Evolutionary conservation across 2,329 filamentous ascomycete genomes (phyloP).

Genomic region (Pseudopithomyces chartarum): DNA sequence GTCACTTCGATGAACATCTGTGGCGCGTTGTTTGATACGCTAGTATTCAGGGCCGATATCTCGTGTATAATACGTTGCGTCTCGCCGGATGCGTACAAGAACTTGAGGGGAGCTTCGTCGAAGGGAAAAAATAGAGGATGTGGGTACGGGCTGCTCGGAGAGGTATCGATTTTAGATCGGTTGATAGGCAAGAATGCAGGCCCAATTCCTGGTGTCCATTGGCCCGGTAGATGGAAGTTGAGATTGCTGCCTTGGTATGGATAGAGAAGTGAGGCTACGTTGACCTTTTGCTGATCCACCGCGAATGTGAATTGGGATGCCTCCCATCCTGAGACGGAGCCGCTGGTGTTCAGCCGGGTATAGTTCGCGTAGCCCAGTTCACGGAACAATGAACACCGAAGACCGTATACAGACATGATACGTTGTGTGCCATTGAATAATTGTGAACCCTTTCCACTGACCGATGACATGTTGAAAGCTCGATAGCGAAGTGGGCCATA

Average conservation of each 20-base stretch:
- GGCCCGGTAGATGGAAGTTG: background rate
- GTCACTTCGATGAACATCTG: slow-evolving; percentile 10
- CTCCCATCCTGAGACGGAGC: background rate
- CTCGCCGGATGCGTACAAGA: slow-evolving; percentile 19
- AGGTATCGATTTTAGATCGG: background rate
- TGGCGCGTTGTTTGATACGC: background rate
- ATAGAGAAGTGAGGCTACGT: background rate
- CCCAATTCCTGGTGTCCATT: background rate
- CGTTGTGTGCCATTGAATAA: background rate
- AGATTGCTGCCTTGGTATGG: background rate
- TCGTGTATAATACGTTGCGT: slow-evolving; percentile 19
- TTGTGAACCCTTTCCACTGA: background rate
- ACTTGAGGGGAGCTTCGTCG: slow-evolving; percentile 11
- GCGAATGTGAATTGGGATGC: background rate
- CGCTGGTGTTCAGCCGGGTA: background rate
- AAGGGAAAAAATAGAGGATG: background rate
- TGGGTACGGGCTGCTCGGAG: background rate
- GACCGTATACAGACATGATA: background rate
- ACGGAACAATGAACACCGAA: background rate
- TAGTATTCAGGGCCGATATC: slow-evolving; percentile 9
- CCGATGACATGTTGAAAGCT: background rate
- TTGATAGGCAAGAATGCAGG: background rate
- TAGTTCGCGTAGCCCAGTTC: background rate
- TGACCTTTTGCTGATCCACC: background rate
- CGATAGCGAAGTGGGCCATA: background rate